These are phyloP conservation scores for Fusarium hostae DNA, from an alignment of 2,329 filamentous ascomycete species.

Conservation along the genomic window DNA sequence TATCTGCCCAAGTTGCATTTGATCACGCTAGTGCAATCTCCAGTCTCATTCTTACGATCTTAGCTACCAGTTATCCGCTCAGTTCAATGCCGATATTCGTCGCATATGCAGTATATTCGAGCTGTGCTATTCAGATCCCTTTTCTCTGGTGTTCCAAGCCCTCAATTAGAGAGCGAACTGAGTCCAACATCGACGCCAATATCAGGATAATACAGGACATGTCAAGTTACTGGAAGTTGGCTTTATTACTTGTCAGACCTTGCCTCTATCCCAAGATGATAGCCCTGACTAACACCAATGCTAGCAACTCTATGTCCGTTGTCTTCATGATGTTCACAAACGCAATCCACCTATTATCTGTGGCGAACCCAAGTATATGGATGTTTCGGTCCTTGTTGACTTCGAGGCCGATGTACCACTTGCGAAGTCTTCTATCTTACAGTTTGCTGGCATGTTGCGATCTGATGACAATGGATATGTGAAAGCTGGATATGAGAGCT, in stretches of 20 bases:
- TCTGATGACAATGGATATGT: neutral
- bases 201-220: neutral
- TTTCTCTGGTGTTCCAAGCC: neutral
- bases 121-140: neutral
- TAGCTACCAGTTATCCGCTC: rapidly evolving
- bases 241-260: too few species aligned
- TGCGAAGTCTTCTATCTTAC: neutral
- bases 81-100: neutral
- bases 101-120: neutral
- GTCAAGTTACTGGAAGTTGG: neutral
- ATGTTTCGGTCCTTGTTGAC: rapidly evolving
- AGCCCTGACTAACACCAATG: too few species aligned
- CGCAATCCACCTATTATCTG: rapidly evolving
- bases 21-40: neutral
- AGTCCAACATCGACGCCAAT: neutral
- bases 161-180: rapidly evolving
- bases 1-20: neutral
- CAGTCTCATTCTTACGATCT: rapidly evolving
- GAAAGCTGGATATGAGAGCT: neutral
- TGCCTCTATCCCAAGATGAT: too few species aligned
- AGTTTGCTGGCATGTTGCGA: neutral
- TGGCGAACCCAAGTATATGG: neutral
- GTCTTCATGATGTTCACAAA: neutral
- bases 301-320: neutral
- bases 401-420: neutral